Evolutionary conservation across 495 filamentous ascomycete genomes (phyloP), one percentile per base, ranked within the genome.

Genomic region (Cercophora scortea): DNA sequence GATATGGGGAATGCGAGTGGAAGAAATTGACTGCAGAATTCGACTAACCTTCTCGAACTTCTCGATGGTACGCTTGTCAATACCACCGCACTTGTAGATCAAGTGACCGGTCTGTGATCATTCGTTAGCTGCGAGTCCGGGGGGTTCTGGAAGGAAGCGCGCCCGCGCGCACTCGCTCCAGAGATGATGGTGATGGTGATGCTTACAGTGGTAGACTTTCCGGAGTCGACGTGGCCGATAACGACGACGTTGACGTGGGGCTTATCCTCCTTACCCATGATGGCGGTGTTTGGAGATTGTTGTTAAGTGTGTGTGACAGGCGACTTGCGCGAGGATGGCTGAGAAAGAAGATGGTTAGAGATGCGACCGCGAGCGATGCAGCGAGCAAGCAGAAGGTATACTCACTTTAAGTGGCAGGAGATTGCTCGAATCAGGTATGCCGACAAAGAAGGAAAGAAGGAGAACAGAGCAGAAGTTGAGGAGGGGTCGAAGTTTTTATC

Each of bases 31-130:
- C 33, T 39, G 38, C 46, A 40, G 45, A 19, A 25, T 32, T 44
- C 4, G 42, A 69, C 83, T 75, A 69, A 92, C 88, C 88, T 98
- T 98, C 90, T 98, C 93, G 83, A 98, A 98, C 87, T 98, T 98
- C 87, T 98, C 94, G 71, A 98, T 98, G 72, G 94, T 97, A 92
- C 93, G 93, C 82, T 89, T 88, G 87, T 98, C 93, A 69, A 98
- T 98, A 87, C 93, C 93, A 86, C 93, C 93, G 80, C 93, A 98
- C 81, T 98, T 95, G 89, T 98, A 98, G 87, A 97, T 98, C 80
- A 97, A 81, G 78, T 97, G 93, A 74, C 86, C 85, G 61, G 76
- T 72, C 58, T 68, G 57, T 51, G 36, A 38, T 11, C 25, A 5
- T 2, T 25, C 25, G 25, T 10, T 38, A 38, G 36, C 13, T 38